phyloP scores from a whole-genome alignment of 2,329 filamentous ascomycete species.

The Cryoendolithus antarcticus region DNA sequence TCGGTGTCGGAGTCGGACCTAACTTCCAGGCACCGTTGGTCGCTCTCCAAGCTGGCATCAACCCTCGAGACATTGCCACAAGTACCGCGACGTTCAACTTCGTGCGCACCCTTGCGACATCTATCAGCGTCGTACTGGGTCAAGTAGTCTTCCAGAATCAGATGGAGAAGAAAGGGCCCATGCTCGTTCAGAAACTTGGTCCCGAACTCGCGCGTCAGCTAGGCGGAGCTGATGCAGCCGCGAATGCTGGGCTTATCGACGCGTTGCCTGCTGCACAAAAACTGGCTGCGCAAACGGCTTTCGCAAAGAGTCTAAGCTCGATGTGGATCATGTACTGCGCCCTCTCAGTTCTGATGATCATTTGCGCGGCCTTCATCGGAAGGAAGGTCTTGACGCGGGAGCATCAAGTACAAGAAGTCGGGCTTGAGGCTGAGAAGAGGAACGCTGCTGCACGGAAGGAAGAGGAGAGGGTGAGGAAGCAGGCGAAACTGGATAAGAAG shows the following conservation, averaged over 20 bases:
- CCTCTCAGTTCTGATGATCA: background rate
- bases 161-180: slow-evolving; percentile 26
- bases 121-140: slow-evolving; percentile 56
- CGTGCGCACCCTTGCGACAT: slow-evolving; percentile 52
- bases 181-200: background rate
- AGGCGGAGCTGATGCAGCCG: background rate
- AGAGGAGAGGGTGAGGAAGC: too few relatives aligned
- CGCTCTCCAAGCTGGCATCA: slow-evolving; percentile 48
- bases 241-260: background rate
- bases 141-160: slow-evolving; percentile 63
- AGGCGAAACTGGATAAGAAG: too few relatives aligned
- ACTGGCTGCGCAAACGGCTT: background rate
- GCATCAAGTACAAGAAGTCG: background rate
- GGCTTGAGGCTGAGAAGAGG: too few relatives aligned
- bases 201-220: background rate
- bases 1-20: slow-evolving; percentile 50
- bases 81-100: slow-evolving; percentile 55
- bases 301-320: background rate
- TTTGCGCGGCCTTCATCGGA: background rate
- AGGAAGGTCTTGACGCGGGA: background rate
- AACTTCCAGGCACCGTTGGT: slow-evolving; percentile 57
- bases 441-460: too few relatives aligned
- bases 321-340: background rate
- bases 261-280: background rate
- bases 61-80: slow-evolving; percentile 49